A percentile compares a stretch with the other conserved stretches of the same genome.
Evolutionary conservation across 768 basidiomycete species (phyloP).

Genomic region (Lactarius vividus): DNA sequence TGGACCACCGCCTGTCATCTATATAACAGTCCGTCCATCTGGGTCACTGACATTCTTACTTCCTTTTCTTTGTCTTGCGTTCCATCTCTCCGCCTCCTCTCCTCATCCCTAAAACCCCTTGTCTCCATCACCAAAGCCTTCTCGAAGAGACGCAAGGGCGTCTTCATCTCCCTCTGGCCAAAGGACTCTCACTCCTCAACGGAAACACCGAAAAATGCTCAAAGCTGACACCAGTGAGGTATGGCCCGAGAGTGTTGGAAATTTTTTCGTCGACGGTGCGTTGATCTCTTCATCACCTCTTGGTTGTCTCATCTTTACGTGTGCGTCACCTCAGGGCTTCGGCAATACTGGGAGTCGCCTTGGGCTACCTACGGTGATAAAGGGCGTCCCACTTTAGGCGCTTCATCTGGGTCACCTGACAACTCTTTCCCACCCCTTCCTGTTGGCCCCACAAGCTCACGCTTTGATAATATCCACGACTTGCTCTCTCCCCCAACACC

Average conservation of each 20-base stretch:
- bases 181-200: slow-evolving; percentile 61
- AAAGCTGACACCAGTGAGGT: slow-evolving; percentile 78
- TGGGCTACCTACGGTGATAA: slow-evolving; percentile 79
- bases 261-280: slow-evolving; percentile 71
- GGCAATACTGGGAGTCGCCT: slow-evolving; percentile 75
- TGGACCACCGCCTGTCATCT: slow-evolving; percentile 21
- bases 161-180: slow-evolving; percentile 31
- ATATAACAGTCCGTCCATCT: slow-evolving; percentile 27
- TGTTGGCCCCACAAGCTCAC: no score
- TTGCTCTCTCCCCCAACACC: no score
- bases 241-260: slow-evolving; percentile 78
- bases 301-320: slow-evolving; percentile 10
- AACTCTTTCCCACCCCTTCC: no score
- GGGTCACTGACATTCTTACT: slow-evolving; percentile 19
- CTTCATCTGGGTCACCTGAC: no score
- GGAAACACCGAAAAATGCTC: slow-evolving; percentile 81
- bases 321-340: slow-evolving; percentile 49
- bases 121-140: slow-evolving; percentile 33
- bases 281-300: slow-evolving; percentile 7
- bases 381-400: no score
- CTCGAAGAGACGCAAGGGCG: slow-evolving; percentile 23
- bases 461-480: no score
- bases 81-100: not conserved
- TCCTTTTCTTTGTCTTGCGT: slow-evolving; percentile 2
- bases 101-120: slow-evolving; percentile 25